These are phyloP conservation scores for Ophiostoma novo-ulmi DNA, from an alignment of 2,329 filamentous ascomycete species.

Conservation along the genomic window DNA sequence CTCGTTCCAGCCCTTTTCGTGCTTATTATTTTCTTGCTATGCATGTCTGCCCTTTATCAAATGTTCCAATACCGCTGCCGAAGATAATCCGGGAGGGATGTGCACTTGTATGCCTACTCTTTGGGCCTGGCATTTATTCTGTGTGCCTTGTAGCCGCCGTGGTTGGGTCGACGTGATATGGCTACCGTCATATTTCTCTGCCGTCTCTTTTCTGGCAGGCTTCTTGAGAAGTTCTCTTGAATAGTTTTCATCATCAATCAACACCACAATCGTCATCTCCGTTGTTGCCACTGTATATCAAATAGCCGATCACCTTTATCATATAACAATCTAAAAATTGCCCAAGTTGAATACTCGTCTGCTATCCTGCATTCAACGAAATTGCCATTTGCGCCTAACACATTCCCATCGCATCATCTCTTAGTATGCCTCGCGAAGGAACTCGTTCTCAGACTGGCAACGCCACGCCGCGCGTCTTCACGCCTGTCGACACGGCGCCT, in stretches of 20 bases:
- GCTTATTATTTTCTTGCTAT: neutral
- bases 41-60: neutral
- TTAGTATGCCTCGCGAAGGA: slow-evolving; percentile 45
- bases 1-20: neutral
- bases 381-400: neutral
- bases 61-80: neutral
- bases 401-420: neutral
- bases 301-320: neutral
- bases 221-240: neutral
- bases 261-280: neutral
- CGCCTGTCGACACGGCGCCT: slow-evolving; percentile 45
- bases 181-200: neutral
- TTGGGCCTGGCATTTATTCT: neutral
- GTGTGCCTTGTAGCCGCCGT: neutral
- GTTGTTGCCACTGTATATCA: neutral
- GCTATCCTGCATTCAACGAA: neutral
- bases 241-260: neutral
- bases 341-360: neutral
- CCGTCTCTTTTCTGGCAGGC: neutral
- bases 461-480: slow-evolving; percentile 49
- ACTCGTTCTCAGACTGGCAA: slow-evolving; percentile 50
- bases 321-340: too few relatives aligned
- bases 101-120: neutral
- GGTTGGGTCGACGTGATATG: neutral
- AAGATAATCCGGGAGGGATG: neutral